Conservation (phyloP, 164 flowering plant genomes). For the Sedum album region DNA sequence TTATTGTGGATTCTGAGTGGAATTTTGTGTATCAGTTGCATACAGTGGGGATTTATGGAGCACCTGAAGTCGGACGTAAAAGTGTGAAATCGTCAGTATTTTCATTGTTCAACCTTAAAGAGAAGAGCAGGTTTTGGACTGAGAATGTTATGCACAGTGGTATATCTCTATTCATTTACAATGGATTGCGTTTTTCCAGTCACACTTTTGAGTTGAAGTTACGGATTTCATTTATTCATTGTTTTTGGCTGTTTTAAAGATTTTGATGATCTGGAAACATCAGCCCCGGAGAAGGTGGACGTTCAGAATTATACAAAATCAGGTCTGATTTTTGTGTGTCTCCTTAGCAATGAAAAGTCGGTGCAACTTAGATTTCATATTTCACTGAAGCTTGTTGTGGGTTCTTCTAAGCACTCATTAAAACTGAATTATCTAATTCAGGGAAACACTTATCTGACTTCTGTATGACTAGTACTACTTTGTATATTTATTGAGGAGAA, state of each 20-base stretch:
- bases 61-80: slow-evolving; percentile 26
- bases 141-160: slow-evolving; percentile 72
- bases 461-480: not conserved
- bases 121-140: slow-evolving; percentile 85
- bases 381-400: not conserved
- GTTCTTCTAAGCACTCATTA: not conserved
- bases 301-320: slow-evolving; percentile 67
- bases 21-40: not conserved
- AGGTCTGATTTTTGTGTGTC: slow-evolving; percentile 35
- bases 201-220: not conserved
- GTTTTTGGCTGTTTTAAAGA: slow-evolving; percentile 29
- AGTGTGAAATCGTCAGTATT: slow-evolving; percentile 64
- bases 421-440: not conserved
- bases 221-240: not conserved
- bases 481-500: not conserved
- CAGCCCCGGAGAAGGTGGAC: slow-evolving; percentile 29
- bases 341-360: not conserved
- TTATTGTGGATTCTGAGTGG: not conserved
- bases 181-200: not conserved
- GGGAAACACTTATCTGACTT: not conserved
- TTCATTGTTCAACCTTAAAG: slow-evolving; percentile 86
- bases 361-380: not conserved
- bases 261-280: slow-evolving; percentile 69
- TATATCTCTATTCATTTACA: slow-evolving; percentile 16
- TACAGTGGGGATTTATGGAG: not conserved